Evolutionary conservation across 2,329 filamentous ascomycete genomes (phyloP), one percentile per base, ranked within the genome.

Genomic region (Aureobasidium zeae): DNA sequence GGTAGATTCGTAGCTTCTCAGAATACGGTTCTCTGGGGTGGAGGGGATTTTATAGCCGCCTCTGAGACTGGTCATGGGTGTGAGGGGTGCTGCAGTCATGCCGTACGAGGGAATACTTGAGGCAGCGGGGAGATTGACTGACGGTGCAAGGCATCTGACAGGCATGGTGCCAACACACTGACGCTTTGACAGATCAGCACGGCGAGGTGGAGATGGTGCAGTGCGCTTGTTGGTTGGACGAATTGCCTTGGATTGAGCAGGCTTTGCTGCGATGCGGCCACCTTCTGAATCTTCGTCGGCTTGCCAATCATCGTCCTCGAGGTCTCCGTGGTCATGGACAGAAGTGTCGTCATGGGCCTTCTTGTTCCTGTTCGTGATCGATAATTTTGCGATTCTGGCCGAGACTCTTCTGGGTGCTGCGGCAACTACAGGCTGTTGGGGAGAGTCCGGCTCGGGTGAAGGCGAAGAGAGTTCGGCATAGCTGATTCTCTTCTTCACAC

Each of bases 191-290:
- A 12, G 5, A 13, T 19, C 26, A 8, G 26, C 10, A 17, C 15
- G n/a, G 2, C 20, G 16, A 10, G 11, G 36, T 5, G 36, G 37
- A 25, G 26, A 24, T 31, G 20, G 5, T n/a, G 37, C 37, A 6
- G 11, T 25, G 13, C 37, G 39, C 16, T 43, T 34, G n/a, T 20
- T 21, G 6, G 3, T 43, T 9, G 16, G 75, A 68, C 52, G 19
- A 44, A 29, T 21, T 20, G 26, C 13, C 36, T 39, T 12, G 39
- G 36, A 25, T 42, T 44, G 9, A 29, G 33, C 34, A 30, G 21
- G 3, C 15, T 34, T 17, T 13, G 29, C 8, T 2, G 35, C 13
- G 20, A 19, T 15, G 12, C 25, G 11, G 24, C 47, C 44, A 10
- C 19, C 46, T 24, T 35, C 47, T 43, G 35, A 17, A 12, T 43